Base-by-base conservation (phyloP, 495 filamentous ascomycete genomes). In the Aspergillus sparsus region DNA sequence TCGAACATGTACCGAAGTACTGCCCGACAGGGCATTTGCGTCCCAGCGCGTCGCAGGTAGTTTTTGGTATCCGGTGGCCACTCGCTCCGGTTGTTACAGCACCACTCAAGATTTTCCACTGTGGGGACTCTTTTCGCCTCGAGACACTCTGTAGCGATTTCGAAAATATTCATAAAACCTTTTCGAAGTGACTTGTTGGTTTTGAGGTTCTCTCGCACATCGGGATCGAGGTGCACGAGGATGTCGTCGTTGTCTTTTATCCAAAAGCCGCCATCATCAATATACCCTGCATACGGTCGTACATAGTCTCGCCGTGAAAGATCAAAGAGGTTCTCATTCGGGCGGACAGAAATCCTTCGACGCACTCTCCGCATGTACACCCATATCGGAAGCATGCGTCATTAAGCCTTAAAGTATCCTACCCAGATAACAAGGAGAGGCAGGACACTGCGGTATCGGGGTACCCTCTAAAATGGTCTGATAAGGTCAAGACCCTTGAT, bases 351-450 rank as follows among this genome's bases (percentile, higher is more conserved):
- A 73, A 68, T 41, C 70, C 67, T 50, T 58, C 62, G 16, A 72
- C 46, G 49, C 72, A 76, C 50, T 69, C 37, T 54, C 69, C 66
- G 55, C 67, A 76, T 47, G 62, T 71, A 55, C 66, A 67, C 31
- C 69, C 66, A 49, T 63, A 68, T 63, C 62, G 62, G 46, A 70
- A 41, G 53, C 66, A 62, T 62, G 37, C 53, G 31, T 57, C 36
- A 54, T 55, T 53, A 56, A 62, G 46, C 37, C 35, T 42, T 42
- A 37, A 51, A 62, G 55, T 46, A 60, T 62, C 49, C 50, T 57
- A 46, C 56, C 46, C 52, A 5, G 37, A 59, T 18, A 72, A 60
- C 58, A 64, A 62, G 49, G 62, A 58, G 36, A 72, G 64, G 61
- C 66, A 72, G 35, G 42, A 39, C 49, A 69, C 62, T 62, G 70